Percentiles rank a stretch among this genome's conserved stretches.
These are phyloP conservation scores for Aspergillus intermedius DNA, from an alignment of 2,329 filamentous ascomycete species.

Conservation along the genomic window DNA sequence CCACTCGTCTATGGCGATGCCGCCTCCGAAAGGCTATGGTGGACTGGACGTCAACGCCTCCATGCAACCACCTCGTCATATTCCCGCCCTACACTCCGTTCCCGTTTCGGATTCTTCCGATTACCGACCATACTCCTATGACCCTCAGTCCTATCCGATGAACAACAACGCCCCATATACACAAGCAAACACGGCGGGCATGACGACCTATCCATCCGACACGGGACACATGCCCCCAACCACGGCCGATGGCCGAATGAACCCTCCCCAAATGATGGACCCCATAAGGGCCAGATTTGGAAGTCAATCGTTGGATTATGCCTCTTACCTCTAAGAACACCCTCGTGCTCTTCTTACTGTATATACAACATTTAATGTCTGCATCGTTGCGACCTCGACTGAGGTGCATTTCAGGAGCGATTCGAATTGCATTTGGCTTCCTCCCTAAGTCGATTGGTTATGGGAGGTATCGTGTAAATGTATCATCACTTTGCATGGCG, in stretches of 20 bases:
- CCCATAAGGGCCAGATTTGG: constrained; percentile 22
- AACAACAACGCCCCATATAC: constrained; percentile 24
- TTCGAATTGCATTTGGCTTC: neutral
- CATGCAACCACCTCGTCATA: constrained; percentile 19
- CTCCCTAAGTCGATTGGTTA: neutral
- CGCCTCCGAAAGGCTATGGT: constrained; percentile 19
- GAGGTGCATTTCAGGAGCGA: neutral
- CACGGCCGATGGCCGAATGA: constrained; percentile 19
- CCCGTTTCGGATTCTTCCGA: constrained; percentile 29
- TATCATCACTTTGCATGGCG: neutral
- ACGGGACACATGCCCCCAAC: constrained; percentile 13
- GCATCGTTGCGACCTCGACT: neutral
- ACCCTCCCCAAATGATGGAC: constrained; percentile 17
- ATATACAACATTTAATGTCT: neutral
- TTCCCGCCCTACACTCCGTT: constrained; percentile 24
- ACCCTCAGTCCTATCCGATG: constrained; percentile 21
- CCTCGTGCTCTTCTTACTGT: constrained; percentile 1
- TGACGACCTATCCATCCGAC: constrained; percentile 27
- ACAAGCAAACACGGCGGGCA: constrained; percentile 27
- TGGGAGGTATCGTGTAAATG: neutral
- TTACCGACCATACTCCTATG: constrained; percentile 29
- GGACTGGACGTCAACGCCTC: constrained; percentile 22
- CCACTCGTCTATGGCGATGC: constrained; percentile 21
- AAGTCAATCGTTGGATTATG: constrained; percentile 24
- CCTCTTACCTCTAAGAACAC: constrained; percentile 16